phyloP scores from a whole-genome alignment of 2,329 filamentous ascomycete species.

The Sporothrix humicola region DNA sequence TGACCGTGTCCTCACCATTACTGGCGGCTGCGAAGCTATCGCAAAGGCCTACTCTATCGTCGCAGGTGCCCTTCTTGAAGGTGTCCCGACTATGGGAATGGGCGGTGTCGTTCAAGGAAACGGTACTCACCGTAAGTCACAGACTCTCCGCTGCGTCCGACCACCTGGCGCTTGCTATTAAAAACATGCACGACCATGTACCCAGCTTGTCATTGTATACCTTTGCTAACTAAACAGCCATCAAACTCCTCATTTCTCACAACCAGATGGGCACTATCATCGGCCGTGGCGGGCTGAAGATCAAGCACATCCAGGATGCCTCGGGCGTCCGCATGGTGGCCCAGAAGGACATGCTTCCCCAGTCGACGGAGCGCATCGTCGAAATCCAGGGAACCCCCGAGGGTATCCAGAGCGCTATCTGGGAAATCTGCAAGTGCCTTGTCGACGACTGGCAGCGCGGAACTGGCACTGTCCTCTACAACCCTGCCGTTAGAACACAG shows the following conservation, averaged over 20 bases:
- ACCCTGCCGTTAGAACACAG: constrained; percentile 89
- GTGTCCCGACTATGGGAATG: constrained; percentile 95
- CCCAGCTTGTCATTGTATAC: neutral
- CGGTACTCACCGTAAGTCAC: constrained; percentile 91
- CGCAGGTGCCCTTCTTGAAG: constrained; percentile 87
- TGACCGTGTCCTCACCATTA: constrained; percentile 95
- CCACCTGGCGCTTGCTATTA: neutral
- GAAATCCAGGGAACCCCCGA: constrained; percentile 95
- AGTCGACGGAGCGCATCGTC: constrained; percentile 97
- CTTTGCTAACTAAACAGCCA: constrained; percentile 61
- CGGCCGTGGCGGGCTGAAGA: constrained; percentile 93
- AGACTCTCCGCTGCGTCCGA: neutral
- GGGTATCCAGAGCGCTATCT: constrained; percentile 92
- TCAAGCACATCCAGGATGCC: constrained; percentile 98
- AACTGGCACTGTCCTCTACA: constrained; percentile 96
- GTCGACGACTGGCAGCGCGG: constrained; percentile 98
- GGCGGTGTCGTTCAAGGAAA: constrained; percentile 84
- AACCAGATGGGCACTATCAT: constrained; percentile 99
- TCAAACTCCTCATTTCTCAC: constrained; percentile 97
- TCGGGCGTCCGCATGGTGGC: constrained; percentile 99
- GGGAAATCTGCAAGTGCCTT: constrained; percentile 99
- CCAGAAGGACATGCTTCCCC: constrained; percentile 99
- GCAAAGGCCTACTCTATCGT: constrained; percentile 93
- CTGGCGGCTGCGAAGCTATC: constrained; percentile 84
- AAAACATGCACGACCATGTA: too few relatives aligned